Evolutionary conservation across 169 alveolate species (phyloP), one percentile per base, ranked within the genome.

Genomic region (Plasmodium ovale): DNA sequence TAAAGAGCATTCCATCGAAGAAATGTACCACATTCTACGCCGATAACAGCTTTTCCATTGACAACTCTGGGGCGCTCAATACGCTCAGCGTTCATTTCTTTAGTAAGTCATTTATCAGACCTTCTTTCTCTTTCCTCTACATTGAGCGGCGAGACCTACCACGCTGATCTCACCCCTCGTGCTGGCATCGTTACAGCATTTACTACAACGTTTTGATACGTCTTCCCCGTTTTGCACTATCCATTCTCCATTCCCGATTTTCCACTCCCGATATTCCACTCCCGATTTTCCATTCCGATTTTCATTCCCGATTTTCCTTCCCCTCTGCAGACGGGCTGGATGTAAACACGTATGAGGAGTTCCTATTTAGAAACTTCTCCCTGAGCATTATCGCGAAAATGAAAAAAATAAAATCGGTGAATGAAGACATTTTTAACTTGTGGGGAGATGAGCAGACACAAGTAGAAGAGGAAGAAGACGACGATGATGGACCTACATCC

Each of bases 321-420:
- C 31, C 7, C 21, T 68, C 54, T 42, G 47, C 53, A 85, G 91
- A 58, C 0, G 87, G 87, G 21, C 35, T 85, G 62, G 87, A 85
- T 31, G 12, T 35, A 10, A 53, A 54, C 1, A 85, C 54, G 19
- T 85, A 85, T 49, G 87, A 85, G 56, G 87, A 85, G 42, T 58
- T 85, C 16, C 33, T 67, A n/a, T 79, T 79, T 42, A 64, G 29
- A 37, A 85, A 54, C 33, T 85, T 85, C 47, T 68, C 85, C 31
- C 60, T 85, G 29, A 69, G 29, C 42, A 58, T 85, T 47, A 69
- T 58, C 21, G 65, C 60, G 0, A 85, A 56, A 51, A 59, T 58
- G 10, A 85, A 85, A 69, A 85, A 85, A 71, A 85, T 85, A 71
- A 85, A 85, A 60, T 85, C 72, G 7, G 87, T 69, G 12, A 85